A percentile compares a stretch with the other conserved stretches of the same genome.
These are phyloP conservation scores for Rhizopus microsporus DNA, from an alignment of 371 early-diverging fungal genomes.

Conservation along the genomic window DNA sequence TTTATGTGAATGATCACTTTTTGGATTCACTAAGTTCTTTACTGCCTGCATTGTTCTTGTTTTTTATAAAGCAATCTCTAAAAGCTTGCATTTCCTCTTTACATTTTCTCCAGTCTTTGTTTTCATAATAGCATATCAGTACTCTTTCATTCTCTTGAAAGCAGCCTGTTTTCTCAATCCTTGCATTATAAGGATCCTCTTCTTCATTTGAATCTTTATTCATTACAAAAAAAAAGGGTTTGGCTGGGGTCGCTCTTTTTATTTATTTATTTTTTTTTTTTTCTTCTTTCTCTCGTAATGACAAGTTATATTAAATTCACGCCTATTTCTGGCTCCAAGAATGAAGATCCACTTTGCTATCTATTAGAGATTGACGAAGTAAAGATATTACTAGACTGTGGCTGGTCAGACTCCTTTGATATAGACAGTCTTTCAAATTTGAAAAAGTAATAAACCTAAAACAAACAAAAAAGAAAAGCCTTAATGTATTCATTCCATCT, in stretches of 20 bases:
- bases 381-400: constrained; percentile 92
- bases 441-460: constrained; percentile 51
- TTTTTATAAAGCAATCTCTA: constrained; percentile 67
- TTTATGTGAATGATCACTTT: constrained; percentile 32
- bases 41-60: constrained; percentile 52
- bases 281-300: constrained; percentile 33
- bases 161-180: constrained; percentile 73
- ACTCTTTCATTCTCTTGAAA: constrained; percentile 72
- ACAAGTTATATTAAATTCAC: constrained; percentile 81
- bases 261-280: background rate
- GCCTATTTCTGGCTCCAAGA: constrained; percentile 81
- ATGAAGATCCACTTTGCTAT: constrained; percentile 86
- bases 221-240: background rate
- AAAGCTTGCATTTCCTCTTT: constrained; percentile 72
- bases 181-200: constrained; percentile 66
- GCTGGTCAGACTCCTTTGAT: constrained; percentile 79
- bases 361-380: constrained; percentile 90
- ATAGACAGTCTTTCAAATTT: constrained; percentile 67
- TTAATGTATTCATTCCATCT: background rate
- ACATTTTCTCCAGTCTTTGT: constrained; percentile 80
- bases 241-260: background rate
- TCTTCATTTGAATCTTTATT: constrained; percentile 34
- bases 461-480: background rate
- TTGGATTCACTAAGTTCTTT: constrained; percentile 33
- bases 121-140: constrained; percentile 74